Evolutionary conservation across 139 green algal species (phyloP).

Genomic region (Closterium sp.): DNA sequence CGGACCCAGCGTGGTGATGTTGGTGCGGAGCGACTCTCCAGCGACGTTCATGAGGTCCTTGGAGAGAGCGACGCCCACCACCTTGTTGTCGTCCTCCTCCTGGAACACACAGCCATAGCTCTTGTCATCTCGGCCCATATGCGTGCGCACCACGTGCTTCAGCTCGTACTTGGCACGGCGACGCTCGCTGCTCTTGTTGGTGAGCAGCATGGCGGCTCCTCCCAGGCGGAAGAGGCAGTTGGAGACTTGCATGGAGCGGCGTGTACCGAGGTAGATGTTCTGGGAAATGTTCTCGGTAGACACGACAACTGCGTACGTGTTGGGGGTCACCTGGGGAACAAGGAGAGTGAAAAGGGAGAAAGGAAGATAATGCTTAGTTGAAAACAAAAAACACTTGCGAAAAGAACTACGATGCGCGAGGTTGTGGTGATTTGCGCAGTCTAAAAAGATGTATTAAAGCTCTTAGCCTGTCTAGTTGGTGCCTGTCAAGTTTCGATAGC

Average conservation of each 20-base stretch:
- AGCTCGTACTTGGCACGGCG: constrained; percentile 82
- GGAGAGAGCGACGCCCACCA: constrained; percentile 72
- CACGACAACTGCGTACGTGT: constrained; percentile 75
- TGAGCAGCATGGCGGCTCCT: constrained; percentile 85
- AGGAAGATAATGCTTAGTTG: not conserved
- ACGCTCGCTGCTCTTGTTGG: constrained; percentile 71
- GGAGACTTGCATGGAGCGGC: constrained; percentile 92
- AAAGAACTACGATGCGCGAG: no score
- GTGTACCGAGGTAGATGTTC: constrained; percentile 90
- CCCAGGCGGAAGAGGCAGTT: constrained; percentile 96
- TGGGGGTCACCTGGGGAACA: not conserved
- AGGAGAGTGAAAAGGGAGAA: not conserved
- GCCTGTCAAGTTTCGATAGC: not conserved
- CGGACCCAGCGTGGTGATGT: constrained; percentile 94
- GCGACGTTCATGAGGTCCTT: constrained; percentile 92
- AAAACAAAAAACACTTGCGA: not conserved
- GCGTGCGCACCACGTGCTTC: constrained; percentile 77
- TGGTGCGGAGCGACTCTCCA: constrained; percentile 77
- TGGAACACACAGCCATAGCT: constrained; percentile 82
- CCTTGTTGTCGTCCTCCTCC: constrained; percentile 49
- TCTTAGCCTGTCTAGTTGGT: not conserved
- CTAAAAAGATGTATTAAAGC: not conserved
- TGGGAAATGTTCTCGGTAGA: constrained; percentile 98
- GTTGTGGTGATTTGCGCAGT: not conserved
- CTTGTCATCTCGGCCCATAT: constrained; percentile 83